phyloP scores from a whole-genome alignment of 345 rosid genomes.

The Arabidopsis thaliana region DNA sequence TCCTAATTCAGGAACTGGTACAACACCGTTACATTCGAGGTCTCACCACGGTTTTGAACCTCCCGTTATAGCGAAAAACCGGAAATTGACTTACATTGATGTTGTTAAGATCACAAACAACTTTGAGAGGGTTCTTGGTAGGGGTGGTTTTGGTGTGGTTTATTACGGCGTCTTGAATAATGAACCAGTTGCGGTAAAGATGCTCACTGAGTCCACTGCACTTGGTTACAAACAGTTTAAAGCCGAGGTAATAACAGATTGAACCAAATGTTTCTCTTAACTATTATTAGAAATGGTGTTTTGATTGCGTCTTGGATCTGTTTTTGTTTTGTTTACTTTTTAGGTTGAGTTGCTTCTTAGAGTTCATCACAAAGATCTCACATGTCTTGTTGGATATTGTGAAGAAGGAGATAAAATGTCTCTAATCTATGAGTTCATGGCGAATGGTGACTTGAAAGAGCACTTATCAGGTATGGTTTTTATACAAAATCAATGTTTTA shows the following conservation, averaged over 20 bases:
- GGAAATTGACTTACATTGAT: slow-evolving; percentile 45
- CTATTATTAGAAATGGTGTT: neutral
- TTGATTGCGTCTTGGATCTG: slow-evolving; percentile 12
- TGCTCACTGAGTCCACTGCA: slow-evolving; percentile 45
- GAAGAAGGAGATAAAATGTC: slow-evolving; percentile 50
- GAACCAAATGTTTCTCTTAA: neutral
- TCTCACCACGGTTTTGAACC: slow-evolving; percentile 37
- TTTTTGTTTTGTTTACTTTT: slow-evolving; percentile 24
- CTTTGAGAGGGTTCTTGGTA: slow-evolving; percentile 51
- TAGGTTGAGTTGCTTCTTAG: slow-evolving; percentile 52
- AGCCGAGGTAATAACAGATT: slow-evolving; percentile 36
- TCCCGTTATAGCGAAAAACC: slow-evolving; percentile 41
- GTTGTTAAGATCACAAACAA: slow-evolving; percentile 52
- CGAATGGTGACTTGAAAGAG: slow-evolving; percentile 56
- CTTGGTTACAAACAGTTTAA: slow-evolving; percentile 51
- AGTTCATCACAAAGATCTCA: slow-evolving; percentile 54
- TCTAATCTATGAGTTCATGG: slow-evolving; percentile 65
- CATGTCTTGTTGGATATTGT: slow-evolving; percentile 62
- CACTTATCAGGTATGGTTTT: slow-evolving; percentile 42
- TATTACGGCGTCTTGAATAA: slow-evolving; percentile 46
- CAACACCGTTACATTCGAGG: slow-evolving; percentile 43
- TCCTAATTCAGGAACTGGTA: slow-evolving; percentile 36
- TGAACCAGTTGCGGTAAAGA: slow-evolving; percentile 52
- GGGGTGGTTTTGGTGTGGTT: slow-evolving; percentile 61
- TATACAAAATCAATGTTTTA: neutral